phyloP scores from a whole-genome alignment of 169 alveolate species.

The Eimeria maxima region DNA sequence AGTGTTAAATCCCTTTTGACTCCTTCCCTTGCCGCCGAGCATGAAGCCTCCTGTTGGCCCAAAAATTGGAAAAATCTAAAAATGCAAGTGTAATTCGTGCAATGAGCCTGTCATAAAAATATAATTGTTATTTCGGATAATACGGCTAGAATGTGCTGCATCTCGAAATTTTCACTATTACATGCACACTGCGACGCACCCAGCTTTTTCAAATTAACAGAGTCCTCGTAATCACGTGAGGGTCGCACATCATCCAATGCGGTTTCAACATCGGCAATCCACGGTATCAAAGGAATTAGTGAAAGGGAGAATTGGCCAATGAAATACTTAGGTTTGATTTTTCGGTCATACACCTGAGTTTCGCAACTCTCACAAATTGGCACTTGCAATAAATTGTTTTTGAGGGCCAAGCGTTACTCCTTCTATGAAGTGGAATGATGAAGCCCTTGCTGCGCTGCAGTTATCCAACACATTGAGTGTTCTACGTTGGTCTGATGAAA shows the following conservation, averaged over 20 bases:
- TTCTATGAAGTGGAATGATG: background rate
- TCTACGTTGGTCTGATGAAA: no score
- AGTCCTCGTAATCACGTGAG: conserved; percentile 89
- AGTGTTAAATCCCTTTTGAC: conserved; percentile 51
- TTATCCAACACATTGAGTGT: background rate
- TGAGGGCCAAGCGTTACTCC: background rate
- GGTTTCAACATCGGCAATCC: conserved; percentile 89
- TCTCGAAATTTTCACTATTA: background rate
- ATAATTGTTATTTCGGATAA: background rate
- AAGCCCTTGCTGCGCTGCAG: background rate
- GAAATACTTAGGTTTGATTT: conserved; percentile 87
- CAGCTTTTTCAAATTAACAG: conserved; percentile 86
- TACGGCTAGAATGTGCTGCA: background rate
- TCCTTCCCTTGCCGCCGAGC: conserved; percentile 58
- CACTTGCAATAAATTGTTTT: background rate
- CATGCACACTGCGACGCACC: conserved; percentile 44
- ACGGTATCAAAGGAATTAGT: conserved; percentile 90
- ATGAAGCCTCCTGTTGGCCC: conserved; percentile 70
- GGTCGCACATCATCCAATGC: conserved; percentile 88
- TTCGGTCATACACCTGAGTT: conserved; percentile 86
- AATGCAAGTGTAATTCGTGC: background rate
- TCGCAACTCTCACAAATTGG: background rate
- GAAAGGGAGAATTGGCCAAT: conserved; percentile 89
- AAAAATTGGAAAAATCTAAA: background rate
- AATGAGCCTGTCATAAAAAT: background rate